phyloP scores from a whole-genome alignment of 768 basidiomycete genomes.

The Lentinula boryana region DNA sequence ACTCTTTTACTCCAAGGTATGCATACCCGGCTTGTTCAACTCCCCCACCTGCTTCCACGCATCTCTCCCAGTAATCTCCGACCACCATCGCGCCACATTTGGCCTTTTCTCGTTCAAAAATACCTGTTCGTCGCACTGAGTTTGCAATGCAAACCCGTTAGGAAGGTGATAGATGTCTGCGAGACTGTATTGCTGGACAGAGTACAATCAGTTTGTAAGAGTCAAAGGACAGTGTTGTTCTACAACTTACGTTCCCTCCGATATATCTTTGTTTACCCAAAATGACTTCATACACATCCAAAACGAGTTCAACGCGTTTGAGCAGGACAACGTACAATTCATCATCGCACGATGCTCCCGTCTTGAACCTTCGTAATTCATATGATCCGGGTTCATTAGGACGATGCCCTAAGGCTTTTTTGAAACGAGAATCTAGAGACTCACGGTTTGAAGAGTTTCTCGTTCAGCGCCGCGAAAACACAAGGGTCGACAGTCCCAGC shows the following conservation, averaged over 20 bases:
- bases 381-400: constrained; percentile 4
- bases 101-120: constrained; percentile 21
- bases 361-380: constrained; percentile 23
- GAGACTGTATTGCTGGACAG: constrained; percentile 27
- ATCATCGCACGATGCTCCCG: constrained; percentile 18
- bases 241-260: constrained; percentile 39
- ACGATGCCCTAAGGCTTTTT: neutral
- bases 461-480: constrained; percentile 30
- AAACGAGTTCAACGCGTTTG: neutral
- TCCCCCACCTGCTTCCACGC: neutral
- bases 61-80: constrained; percentile 25
- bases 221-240: neutral
- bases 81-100: constrained; percentile 38
- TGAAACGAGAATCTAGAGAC: constrained; percentile 5
- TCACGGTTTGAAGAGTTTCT: constrained; percentile 50
- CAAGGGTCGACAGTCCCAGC: constrained; percentile 44
- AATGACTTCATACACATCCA: constrained; percentile 52
- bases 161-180: constrained; percentile 48
- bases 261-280: constrained; percentile 52
- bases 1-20: neutral
- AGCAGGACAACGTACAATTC: constrained; percentile 26
- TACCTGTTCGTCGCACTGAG: constrained; percentile 9
- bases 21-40: neutral
- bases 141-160: constrained; percentile 12
- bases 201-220: neutral